Evolutionary conservation across 1,139 yeast species (phyloP), one percentile per base, ranked within the genome.

Genomic region (Yueomyces sp.): DNA sequence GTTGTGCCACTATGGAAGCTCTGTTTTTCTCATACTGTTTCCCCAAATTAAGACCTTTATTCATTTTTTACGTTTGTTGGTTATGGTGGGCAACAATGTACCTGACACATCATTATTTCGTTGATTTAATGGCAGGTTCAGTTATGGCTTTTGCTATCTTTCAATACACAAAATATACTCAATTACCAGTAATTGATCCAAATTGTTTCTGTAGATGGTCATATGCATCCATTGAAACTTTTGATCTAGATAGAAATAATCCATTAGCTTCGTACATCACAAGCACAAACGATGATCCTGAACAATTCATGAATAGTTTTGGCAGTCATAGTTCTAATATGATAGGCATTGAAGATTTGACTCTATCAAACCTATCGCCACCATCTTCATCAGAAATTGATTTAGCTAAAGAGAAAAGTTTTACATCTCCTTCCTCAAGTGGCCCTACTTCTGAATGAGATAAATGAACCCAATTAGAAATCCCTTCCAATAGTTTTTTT

Each of bases 41-140:
- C 61, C 97, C 97, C 27, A 70, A 66, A 43, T 69, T 67, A 46
- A 70, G 75, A 9, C 73, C 79, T 4, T 54, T 80, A 11, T 84
- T 89, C 70, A 72, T 81, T 60, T 66, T 69, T 30, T 89, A 89
- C 61, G 94, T 86, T 27, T 67, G 79, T 50, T 86, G 95, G 95
- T 73, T 89, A 54, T 89, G 97, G 96, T 89, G 97, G 97, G 75
- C 93, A 41, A 89, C 97, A 25, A 89, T 89, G 97, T 89, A 89
- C 64, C 73, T 89, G 56, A 87, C 96, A 1, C 97, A 89, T 63
- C 97, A 89, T 64, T 89, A 89, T 64, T 89, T 89, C 60, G 78
- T 87, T 49, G 97, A 89, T 61, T 74, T 89, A 47, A 84, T 84
- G 61, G 94, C 91, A 19, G 97, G 97, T 33, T 91, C 96, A 1